Evolutionary conservation across 192 early-diverging fungal species (phyloP).

Genomic region (Radiomyces spectabilis): DNA sequence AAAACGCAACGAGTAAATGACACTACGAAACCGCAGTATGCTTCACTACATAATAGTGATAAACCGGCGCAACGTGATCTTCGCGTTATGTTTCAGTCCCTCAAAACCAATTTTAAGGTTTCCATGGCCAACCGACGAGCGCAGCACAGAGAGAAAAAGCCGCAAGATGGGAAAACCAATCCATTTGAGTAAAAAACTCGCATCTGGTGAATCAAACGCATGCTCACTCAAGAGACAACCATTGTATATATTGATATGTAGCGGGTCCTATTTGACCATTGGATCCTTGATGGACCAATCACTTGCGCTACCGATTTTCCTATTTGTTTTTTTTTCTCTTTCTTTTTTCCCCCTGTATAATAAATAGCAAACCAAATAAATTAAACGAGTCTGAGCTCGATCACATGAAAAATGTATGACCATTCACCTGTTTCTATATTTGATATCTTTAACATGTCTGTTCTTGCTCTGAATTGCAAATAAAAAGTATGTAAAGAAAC

Average conservation of each 20-base stretch:
- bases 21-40: neutral
- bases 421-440: too few species aligned
- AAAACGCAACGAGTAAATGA: neutral
- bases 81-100: neutral
- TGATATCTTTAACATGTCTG: too few species aligned
- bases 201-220: neutral
- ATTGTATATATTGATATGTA: too few species aligned
- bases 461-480: too few species aligned
- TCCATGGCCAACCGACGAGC: neutral
- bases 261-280: too few species aligned
- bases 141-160: constrained; percentile 11
- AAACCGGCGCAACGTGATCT: neutral
- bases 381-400: too few species aligned
- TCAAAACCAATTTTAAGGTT: neutral
- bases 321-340: constrained; percentile 1
- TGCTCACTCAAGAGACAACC: too few species aligned
- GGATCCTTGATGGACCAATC: neutral
- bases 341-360: neutral
- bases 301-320: neutral
- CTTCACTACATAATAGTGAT: neutral
- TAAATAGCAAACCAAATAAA: too few species aligned
- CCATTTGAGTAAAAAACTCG: constrained; percentile 13
- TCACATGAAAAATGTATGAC: too few species aligned
- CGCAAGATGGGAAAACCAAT: constrained; percentile 25
- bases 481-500: too few species aligned